These are phyloP conservation scores for Colletotrichum tropicicola DNA, from an alignment of 2,329 filamentous ascomycete species.

Conservation along the genomic window DNA sequence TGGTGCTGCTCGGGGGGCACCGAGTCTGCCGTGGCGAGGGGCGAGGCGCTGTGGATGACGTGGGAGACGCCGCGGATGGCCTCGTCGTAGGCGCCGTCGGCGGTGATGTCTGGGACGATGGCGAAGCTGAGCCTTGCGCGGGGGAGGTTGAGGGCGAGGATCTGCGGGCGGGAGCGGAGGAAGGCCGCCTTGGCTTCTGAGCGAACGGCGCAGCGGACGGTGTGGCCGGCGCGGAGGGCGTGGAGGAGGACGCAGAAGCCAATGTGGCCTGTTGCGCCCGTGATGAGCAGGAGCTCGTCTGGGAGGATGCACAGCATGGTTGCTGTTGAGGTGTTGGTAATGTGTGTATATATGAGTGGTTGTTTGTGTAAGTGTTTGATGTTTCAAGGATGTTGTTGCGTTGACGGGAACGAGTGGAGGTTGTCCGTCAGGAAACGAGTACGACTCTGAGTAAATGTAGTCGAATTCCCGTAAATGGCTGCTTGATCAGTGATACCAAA, in stretches of 20 bases:
- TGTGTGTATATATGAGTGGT: background rate
- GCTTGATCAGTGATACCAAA: background rate
- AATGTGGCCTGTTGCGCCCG: constrained; percentile 41
- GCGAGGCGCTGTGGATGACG: constrained; percentile 44
- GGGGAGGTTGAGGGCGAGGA: constrained; percentile 28
- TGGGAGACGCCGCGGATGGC: constrained; percentile 49
- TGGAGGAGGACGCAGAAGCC: constrained; percentile 40
- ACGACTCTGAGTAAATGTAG: background rate
- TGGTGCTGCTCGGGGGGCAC: constrained; percentile 64
- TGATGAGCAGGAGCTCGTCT: constrained; percentile 35
- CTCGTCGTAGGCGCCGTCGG: constrained; percentile 49
- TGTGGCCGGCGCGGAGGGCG: constrained; percentile 38
- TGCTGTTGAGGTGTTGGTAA: background rate
- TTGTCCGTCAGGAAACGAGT: background rate
- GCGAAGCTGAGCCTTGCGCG: constrained; percentile 36
- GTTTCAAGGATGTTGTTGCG: background rate
- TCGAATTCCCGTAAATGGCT: background rate
- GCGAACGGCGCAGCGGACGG: constrained; percentile 41
- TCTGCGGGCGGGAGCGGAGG: constrained; percentile 20
- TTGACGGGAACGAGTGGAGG: background rate
- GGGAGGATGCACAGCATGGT: constrained; percentile 24
- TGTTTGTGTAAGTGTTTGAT: background rate
- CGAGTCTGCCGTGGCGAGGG: constrained; percentile 55
- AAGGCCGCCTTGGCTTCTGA: constrained; percentile 32
- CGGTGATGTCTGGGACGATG: constrained; percentile 48